Base-by-base conservation (phyloP, 805 yeast genomes). In the Isabelozyma rhagii region DNA sequence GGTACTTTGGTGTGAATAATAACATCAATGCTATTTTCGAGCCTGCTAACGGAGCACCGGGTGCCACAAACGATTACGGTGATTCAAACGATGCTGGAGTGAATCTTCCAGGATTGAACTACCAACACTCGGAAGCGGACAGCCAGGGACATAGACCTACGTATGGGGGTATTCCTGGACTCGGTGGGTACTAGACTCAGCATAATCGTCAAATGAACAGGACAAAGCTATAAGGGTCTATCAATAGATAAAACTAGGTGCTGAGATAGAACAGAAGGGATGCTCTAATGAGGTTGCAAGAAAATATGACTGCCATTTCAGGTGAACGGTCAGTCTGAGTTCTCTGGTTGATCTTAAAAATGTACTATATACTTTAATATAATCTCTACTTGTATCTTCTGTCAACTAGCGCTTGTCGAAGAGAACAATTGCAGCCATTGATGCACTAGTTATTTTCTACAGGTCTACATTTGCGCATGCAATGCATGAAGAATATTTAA, bases 1-100 rank as follows among this genome's bases (percentile, higher is more conserved):
- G 79, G 79, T 74, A 74, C 58, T 74, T 74, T 51, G 71, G 73
- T 17, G 77, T 74, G 31, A 74, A 74, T 57, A 74, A 74, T 55
- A 72, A 73, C 53, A 64, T 73, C 43, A 74, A 74, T 51, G 78
- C 77, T 1, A 74, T 74, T 17, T 61, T 66, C 44, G 68, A 63
- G 28, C 64, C 63, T n/a, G 51, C 61, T 21, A 14, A n/a, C 36
- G 36, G 36, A 9, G n/a, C 36, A 10, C 8, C 8, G 10, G 36
- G 36, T 6, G 36, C 36, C 10, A 9, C 36, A 10, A 31, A 31
- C 10, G 36, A 31, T 31, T 10, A 31, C n/a, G 36, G 36, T 31
- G 36, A 13, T 31, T 5, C n/a, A 6, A 13, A 31, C n/a, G 36
- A 31, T 8, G n/a, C n/a, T 4, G n/a, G n/a, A 10, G 36, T 31